Percentiles rank a stretch among this genome's conserved stretches.
Conservation (phyloP, 1,284 basidiomycete genomes). For the Paramarasmius palmivorus region DNA sequence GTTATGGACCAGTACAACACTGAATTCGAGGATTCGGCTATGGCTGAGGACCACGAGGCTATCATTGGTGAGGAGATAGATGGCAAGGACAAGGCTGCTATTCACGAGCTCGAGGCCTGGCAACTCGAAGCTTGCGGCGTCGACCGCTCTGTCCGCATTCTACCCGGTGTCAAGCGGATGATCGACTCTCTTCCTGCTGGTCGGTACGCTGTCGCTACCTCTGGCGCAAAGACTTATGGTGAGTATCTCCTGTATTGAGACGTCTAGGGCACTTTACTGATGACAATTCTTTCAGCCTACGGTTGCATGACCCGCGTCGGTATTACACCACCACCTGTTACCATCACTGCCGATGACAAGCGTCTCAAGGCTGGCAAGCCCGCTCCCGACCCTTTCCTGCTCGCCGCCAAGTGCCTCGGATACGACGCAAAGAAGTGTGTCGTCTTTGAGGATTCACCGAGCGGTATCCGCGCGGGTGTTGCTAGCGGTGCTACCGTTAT, state of each 20-base stretch:
- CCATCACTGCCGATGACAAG: slow-evolving; percentile 80
- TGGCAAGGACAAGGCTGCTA: slow-evolving; percentile 34
- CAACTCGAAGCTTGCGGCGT: slow-evolving; percentile 60
- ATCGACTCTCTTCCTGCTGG: slow-evolving; percentile 69
- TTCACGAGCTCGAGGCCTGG: slow-evolving; percentile 49
- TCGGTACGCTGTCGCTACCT: slow-evolving; percentile 75
- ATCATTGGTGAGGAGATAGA: slow-evolving; percentile 39
- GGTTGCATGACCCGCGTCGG: slow-evolving; percentile 75
- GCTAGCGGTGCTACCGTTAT: slow-evolving; percentile 74
- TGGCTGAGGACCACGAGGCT: slow-evolving; percentile 28
- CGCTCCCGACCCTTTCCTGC: slow-evolving; percentile 73
- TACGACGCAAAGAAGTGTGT: slow-evolving; percentile 52
- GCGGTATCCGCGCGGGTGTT: slow-evolving; percentile 71
- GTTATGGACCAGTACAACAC: slow-evolving; percentile 34
- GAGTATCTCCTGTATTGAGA: slow-evolving; percentile 19
- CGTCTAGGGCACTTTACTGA: slow-evolving; percentile 14
- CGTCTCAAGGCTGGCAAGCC: slow-evolving; percentile 68
- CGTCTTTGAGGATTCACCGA: slow-evolving; percentile 54
- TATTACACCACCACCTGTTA: slow-evolving; percentile 70
- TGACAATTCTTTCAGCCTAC: slow-evolving; percentile 41
- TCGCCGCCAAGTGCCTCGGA: slow-evolving; percentile 73
- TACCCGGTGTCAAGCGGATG: slow-evolving; percentile 72
- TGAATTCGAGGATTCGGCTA: slow-evolving; percentile 24
- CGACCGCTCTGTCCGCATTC: slow-evolving; percentile 70
- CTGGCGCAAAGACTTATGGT: slow-evolving; percentile 75